Conservation (phyloP, 169 alveolate genomes). For the Plasmodium blacklocki region DNA sequence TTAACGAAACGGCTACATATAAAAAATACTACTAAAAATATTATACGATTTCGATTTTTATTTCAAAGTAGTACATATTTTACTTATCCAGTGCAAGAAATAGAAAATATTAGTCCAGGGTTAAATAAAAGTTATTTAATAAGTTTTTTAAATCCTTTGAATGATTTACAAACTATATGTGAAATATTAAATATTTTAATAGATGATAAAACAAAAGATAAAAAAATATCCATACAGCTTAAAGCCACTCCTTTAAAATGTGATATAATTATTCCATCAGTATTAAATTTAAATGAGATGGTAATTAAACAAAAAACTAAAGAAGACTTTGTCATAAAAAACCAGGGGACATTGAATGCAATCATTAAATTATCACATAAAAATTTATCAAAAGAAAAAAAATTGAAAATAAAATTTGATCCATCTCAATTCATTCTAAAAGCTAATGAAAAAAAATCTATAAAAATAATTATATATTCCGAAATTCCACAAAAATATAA, state of each 20-base stretch:
- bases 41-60: slow-evolving; percentile 55
- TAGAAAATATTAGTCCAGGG: slow-evolving; percentile 74
- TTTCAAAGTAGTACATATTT: slow-evolving; percentile 62
- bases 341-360: slow-evolving; percentile 55
- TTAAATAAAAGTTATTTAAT: slow-evolving; percentile 49
- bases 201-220: slow-evolving; percentile 44
- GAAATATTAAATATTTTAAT: slow-evolving; percentile 54
- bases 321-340: slow-evolving; percentile 48
- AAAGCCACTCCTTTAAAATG: slow-evolving; percentile 73
- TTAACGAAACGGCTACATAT: slow-evolving; percentile 42
- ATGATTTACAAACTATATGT: slow-evolving; percentile 46
- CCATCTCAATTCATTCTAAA: slow-evolving; percentile 65
- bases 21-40: slow-evolving; percentile 63
- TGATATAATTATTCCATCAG: slow-evolving; percentile 49
- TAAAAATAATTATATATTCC: slow-evolving; percentile 33
- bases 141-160: slow-evolving; percentile 60
- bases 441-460: slow-evolving; percentile 24
- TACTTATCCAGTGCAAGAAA: slow-evolving; percentile 73
- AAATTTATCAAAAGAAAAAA: slow-evolving; percentile 33
- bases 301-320: slow-evolving; percentile 59
- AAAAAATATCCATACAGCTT: slow-evolving; percentile 38
- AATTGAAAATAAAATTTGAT: slow-evolving; percentile 45
- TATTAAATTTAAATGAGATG: slow-evolving; percentile 55
- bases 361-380: slow-evolving; percentile 52
- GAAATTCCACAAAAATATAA: slow-evolving; percentile 51